Conservation (phyloP, 495 filamentous ascomycete species). For the Paragyromitra xinjiangensis region DNA sequence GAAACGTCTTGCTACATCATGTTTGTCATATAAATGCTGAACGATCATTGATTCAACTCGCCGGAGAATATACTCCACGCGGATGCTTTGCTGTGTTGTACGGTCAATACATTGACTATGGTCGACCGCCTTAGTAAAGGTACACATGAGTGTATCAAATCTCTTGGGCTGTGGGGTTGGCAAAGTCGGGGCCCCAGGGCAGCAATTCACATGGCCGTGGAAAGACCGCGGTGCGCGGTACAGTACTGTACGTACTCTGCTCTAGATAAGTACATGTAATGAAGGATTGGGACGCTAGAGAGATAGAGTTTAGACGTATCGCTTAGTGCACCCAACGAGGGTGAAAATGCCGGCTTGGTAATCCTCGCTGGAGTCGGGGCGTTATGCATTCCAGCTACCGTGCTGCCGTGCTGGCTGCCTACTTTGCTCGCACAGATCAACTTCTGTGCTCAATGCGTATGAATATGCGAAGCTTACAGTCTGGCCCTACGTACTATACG, state of each 20-base stretch:
- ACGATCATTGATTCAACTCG: conserved; percentile 22
- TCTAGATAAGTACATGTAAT: not conserved
- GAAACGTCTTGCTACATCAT: conserved; percentile 29
- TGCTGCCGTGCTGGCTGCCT: conserved; percentile 27
- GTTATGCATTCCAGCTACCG: conserved; percentile 18
- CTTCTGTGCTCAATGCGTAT: conserved; percentile 15
- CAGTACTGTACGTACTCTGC: not conserved
- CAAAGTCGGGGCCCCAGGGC: not conserved
- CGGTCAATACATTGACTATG: not conserved
- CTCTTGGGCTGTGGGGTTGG: conserved; percentile 12
- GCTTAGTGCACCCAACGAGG: conserved; percentile 30
- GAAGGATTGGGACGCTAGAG: not conserved
- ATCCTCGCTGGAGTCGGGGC: conserved; percentile 17
- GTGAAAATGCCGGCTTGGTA: conserved; percentile 25
- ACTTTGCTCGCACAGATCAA: conserved; percentile 21
- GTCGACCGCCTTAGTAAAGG: not conserved
- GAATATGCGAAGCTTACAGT: conserved; percentile 5
- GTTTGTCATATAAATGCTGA: conserved; percentile 14
- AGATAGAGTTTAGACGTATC: conserved; percentile 44
- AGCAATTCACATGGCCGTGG: conserved; percentile 21
- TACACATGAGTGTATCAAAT: conserved; percentile 7
- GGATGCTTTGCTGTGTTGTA: conserved; percentile 19
- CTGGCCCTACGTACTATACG: conserved; percentile 3
- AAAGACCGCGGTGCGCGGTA: not conserved
- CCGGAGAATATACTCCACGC: conserved; percentile 1